Evolutionary conservation across 345 rosid species (phyloP).

Genomic region (Carallia pectinifolia): DNA sequence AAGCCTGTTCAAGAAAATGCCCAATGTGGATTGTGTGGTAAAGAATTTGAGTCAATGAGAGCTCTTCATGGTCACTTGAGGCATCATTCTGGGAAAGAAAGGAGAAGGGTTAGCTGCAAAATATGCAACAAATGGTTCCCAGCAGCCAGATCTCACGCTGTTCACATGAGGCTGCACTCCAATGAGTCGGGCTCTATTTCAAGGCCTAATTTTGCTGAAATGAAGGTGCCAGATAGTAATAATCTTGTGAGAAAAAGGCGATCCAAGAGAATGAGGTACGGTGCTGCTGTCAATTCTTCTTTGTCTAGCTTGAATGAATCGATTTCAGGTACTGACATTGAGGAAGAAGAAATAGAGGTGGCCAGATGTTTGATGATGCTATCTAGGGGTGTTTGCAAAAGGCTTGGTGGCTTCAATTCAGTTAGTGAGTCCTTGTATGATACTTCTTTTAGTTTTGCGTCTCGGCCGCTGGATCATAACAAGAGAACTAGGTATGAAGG

Average conservation of each 20-base stretch:
- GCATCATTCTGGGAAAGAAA: slow-evolving; percentile 47
- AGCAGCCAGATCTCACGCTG: slow-evolving; percentile 31
- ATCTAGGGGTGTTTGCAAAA: slow-evolving; percentile 36
- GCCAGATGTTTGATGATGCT: slow-evolving; percentile 56
- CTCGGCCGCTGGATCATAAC: slow-evolving; percentile 10
- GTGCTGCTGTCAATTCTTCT: slow-evolving; percentile 34
- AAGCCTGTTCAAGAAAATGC: slow-evolving; percentile 12
- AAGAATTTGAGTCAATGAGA: slow-evolving; percentile 35
- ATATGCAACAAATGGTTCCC: slow-evolving; percentile 50
- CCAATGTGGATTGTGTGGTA: slow-evolving; percentile 36
- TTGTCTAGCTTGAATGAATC: slow-evolving; percentile 43
- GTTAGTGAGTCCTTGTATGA: slow-evolving; percentile 14
- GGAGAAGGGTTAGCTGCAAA: slow-evolving; percentile 33
- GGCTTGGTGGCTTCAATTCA: slow-evolving; percentile 20
- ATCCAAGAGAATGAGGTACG: slow-evolving; percentile 51
- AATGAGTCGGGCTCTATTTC: slow-evolving; percentile 20
- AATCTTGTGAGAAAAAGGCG: slow-evolving; percentile 42
- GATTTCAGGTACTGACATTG: slow-evolving; percentile 32
- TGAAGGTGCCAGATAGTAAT: slow-evolving; percentile 18
- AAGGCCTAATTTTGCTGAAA: slow-evolving; percentile 19
- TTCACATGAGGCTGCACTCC: slow-evolving; percentile 35
- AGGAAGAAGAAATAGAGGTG: slow-evolving; percentile 44
- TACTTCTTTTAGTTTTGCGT: slow-evolving; percentile 17
- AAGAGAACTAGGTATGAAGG: slow-evolving; percentile 9
- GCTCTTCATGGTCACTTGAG: slow-evolving; percentile 57